phyloP scores from a whole-genome alignment of 208 protist genomes.

The Tritrichomonas musculus region DNA sequence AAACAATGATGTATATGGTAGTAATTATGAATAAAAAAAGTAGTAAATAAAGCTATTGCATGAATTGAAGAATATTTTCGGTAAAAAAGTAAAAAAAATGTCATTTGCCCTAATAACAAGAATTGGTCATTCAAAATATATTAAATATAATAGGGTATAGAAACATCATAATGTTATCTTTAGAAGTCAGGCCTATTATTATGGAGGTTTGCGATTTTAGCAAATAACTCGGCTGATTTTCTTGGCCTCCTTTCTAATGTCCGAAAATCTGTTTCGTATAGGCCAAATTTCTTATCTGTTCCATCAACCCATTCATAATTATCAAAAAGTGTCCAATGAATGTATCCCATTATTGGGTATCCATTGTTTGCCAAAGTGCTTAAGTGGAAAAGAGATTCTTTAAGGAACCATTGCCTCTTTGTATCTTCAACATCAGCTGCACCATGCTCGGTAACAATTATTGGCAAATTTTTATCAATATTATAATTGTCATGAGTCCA shows the following conservation, averaged over 20 bases:
- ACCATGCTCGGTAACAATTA: neutral
- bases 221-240: neutral
- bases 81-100: too few species aligned
- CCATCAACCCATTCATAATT: conserved; percentile 54
- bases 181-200: neutral
- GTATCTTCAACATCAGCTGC: neutral
- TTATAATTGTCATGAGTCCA: neutral
- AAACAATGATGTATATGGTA: too few species aligned
- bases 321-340: conserved; percentile 47
- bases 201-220: neutral
- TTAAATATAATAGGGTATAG: too few species aligned
- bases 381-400: neutral
- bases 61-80: too few species aligned
- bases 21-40: too few species aligned
- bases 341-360: conserved; percentile 33
- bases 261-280: conserved; percentile 31
- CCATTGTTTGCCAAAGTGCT: neutral
- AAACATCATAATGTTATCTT: too few species aligned
- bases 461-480: neutral
- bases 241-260: neutral
- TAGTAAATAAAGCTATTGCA: too few species aligned
- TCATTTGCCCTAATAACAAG: too few species aligned
- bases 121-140: too few species aligned
- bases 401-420: neutral
- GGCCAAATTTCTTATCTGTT: conserved; percentile 46